These are phyloP conservation scores for Pichia californica DNA, from an alignment of 805 yeast genomes.

Conservation along the genomic window DNA sequence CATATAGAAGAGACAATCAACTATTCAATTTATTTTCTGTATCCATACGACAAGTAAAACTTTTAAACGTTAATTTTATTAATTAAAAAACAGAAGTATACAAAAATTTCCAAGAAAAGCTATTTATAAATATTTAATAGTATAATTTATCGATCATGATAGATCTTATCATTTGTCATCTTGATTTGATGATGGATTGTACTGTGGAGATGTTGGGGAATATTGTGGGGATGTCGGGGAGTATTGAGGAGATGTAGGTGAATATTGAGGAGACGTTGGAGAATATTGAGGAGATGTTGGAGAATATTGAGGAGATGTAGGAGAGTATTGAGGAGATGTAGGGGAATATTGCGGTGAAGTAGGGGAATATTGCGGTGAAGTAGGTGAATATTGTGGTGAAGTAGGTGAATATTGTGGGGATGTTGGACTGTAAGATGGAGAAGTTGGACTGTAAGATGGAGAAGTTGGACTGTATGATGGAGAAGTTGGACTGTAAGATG, in stretches of 20 bases:
- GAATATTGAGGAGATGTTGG: slow-evolving; percentile 65
- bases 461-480: slow-evolving; percentile 71
- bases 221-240: slow-evolving; percentile 63
- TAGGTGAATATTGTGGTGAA: slow-evolving; percentile 69
- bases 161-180: slow-evolving; percentile 18
- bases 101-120: slow-evolving; percentile 9
- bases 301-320: slow-evolving; percentile 70
- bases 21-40: too few relatives aligned
- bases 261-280: slow-evolving; percentile 58
- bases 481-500: slow-evolving; percentile 71
- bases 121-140: slow-evolving; percentile 6
- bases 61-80: slow-evolving; percentile 11
- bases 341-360: slow-evolving; percentile 76
- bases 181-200: slow-evolving; percentile 59
- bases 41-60: too few relatives aligned
- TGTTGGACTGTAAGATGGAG: slow-evolving; percentile 74
- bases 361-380: slow-evolving; percentile 60
- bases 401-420: slow-evolving; percentile 68
- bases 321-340: slow-evolving; percentile 65
- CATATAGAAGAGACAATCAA: too few relatives aligned
- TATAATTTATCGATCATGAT: too few relatives aligned
- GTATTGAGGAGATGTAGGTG: slow-evolving; percentile 62
- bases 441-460: slow-evolving; percentile 73
- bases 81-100: slow-evolving; percentile 11
- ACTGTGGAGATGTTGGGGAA: slow-evolving; percentile 34